Conservation (phyloP, 306 rosid genomes). For the Herpetospermum pedunculosum region DNA sequence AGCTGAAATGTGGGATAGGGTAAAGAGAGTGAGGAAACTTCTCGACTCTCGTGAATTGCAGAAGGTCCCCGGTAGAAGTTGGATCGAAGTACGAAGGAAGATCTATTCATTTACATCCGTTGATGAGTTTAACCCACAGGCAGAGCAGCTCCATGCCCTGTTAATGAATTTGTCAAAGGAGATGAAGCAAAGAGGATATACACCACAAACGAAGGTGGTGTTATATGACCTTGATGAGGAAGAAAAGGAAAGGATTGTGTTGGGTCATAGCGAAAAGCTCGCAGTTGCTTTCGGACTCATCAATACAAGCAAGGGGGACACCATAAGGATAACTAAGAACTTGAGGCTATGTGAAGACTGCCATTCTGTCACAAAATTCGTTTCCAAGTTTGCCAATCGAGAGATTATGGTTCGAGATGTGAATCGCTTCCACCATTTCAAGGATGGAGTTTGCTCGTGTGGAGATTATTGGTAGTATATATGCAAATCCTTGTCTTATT, state of each 20-base stretch:
- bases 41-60: slow-evolving; percentile 48
- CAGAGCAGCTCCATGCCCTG: slow-evolving; percentile 57
- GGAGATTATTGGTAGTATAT: slow-evolving; percentile 79
- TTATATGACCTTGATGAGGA: slow-evolving; percentile 72
- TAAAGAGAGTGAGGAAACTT: slow-evolving; percentile 53
- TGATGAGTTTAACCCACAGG: slow-evolving; percentile 58
- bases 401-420: slow-evolving; percentile 90
- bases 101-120: slow-evolving; percentile 57
- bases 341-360: slow-evolving; percentile 90
- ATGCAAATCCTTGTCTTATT: neutral
- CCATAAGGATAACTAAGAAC: slow-evolving; percentile 74
- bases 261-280: slow-evolving; percentile 89
- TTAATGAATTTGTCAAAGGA: slow-evolving; percentile 43
- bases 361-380: slow-evolving; percentile 69
- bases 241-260: slow-evolving; percentile 66
- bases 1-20: slow-evolving; percentile 62
- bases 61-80: slow-evolving; percentile 74
- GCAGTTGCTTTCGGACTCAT: slow-evolving; percentile 92
- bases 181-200: slow-evolving; percentile 69
- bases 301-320: slow-evolving; percentile 52
- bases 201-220: slow-evolving; percentile 50
- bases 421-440: slow-evolving; percentile 82
- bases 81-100: slow-evolving; percentile 69
- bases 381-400: slow-evolving; percentile 61
- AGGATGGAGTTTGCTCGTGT: slow-evolving; percentile 72